phyloP scores from a whole-genome alignment of 257 asterid genomes.

The Capsicum rhomboideum region DNA sequence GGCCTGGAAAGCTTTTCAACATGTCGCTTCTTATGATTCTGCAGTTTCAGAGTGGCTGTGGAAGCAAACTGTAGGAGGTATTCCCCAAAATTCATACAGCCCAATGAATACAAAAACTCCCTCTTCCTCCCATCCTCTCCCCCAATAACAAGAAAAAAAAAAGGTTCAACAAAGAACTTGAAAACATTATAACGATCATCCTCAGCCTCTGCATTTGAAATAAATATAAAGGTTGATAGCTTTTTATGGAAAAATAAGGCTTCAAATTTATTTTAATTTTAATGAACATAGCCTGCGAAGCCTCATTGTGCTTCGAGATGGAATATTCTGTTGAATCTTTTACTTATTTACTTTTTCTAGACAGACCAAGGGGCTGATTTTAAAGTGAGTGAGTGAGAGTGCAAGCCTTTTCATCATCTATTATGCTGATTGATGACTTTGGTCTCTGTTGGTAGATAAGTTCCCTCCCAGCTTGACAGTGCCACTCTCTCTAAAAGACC shows the following conservation, averaged over 20 bases:
- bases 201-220: not conserved
- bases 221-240: not conserved
- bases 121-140: not conserved
- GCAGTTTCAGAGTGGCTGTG: conserved; percentile 99
- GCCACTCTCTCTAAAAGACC: conserved; percentile 67
- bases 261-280: not conserved
- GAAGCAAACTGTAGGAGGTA: conserved; percentile 88
- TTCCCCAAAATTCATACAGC: not conserved
- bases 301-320: not conserved
- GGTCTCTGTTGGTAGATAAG: conserved; percentile 40
- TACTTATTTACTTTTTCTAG: not conserved
- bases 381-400: not conserved
- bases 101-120: not conserved
- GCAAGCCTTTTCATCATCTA: not conserved
- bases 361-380: not conserved
- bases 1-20: conserved; percentile 97
- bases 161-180: not conserved
- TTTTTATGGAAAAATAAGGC: not conserved
- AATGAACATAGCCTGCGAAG: not conserved
- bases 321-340: not conserved
- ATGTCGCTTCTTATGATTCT: conserved; percentile 94
- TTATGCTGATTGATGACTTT: not conserved
- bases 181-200: not conserved
- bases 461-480: conserved; percentile 75
- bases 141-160: not conserved